Evolutionary conservation across 352 stramenopile species (phyloP), one percentile per base, ranked within the genome.

Genomic region (Globisporangium splendens): DNA sequence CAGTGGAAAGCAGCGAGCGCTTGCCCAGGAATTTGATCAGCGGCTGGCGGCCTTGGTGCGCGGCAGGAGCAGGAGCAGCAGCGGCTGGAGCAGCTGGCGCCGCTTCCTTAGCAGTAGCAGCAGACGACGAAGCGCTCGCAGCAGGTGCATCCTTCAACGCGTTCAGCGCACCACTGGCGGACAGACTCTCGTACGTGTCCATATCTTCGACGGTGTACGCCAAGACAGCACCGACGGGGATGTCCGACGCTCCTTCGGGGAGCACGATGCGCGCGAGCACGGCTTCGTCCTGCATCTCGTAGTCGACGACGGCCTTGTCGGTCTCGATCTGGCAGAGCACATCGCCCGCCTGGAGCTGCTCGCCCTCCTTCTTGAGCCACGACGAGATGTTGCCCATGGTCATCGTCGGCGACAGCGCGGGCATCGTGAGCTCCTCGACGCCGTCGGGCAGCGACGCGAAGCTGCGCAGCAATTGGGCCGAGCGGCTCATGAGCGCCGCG

Each of bases 271-370:
- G 97, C 44, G 94, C 96, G 54, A 99, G 68, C 42, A 98, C 77
- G 15, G 77, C 86, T n/a, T 99, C 97, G 73, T 99, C 96, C 77
- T 98, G 90, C 49, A 97, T 93, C 79, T 99, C 97, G 71, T 98
- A 99, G 76, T 99, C 96, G 44, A 99, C 96, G 20, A 96, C 96
- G 33, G 97, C 97, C 79, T 99, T 99, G 83, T 99, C 97, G 14
- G 97, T 99, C 75, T 99, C 96, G 57, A 99, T 93, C 57, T 98
- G 87, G 70, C 91, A 98, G 24, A 99, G 71, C 21, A 98, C 87
- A 70, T 98, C 91, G 39, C 96, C 96, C 0, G 96, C 82, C 21
- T 66, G 61, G 58, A 98, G 89, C 47, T 83, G 65, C 14, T 98
- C 88, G 52, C 96, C 96, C 60, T 97, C 91, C 35, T 88, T 83